Evolutionary conservation across 2,329 filamentous ascomycete genomes (phyloP), one percentile per base, ranked within the genome.

Genomic region (Aspergillus jensenii): DNA sequence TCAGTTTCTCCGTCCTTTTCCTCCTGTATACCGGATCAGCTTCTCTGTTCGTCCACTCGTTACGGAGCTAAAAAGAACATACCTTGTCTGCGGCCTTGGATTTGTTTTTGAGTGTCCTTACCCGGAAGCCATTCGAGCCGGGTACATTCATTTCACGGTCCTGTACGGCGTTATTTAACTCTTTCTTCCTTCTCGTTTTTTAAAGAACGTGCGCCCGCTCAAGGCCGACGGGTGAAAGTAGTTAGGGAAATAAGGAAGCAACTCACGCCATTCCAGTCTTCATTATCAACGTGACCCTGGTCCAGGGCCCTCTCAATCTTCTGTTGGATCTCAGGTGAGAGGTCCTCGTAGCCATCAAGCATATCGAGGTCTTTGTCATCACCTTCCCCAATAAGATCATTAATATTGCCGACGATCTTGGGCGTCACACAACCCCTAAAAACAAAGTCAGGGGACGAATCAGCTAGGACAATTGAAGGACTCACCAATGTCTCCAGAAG

Each of bases 201-300:
- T 3, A 31, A 31, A 31, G 27, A 31, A 27, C 17, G 11, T 12
- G 15, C n/a, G 9, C 25, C 25, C 21, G 6, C 23, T n/a, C 45
- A 49, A 4, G 40, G 7, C 17, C 6, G 39, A 23, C 3, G 8
- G 19, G 14, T 23, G 15, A 19, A 23, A 35, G 50, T 9, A 40
- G 12, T 25, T n/a, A 23, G 12, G 27, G 41, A 21, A 15, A 44
- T 52, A 56, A n/a, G 31, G 46, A 31, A 53, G 27, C n/a, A 51
- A 66, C 89, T 77, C 82, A 96, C 92, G 12, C 91, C 91, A 35
- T 89, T 93, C 86, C 91, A 97, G 66, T 97, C 93, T 52, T 90
- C 88, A 43, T 91, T 82, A 65, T 90, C 88, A 66, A 98, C 88
- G 67, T 95, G 90, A 23, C 91, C 91, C 71, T 93, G 83, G 58